These are phyloP conservation scores for Thermothielavioides terrestris DNA, from an alignment of 495 filamentous ascomycete genomes.

Conservation along the genomic window DNA sequence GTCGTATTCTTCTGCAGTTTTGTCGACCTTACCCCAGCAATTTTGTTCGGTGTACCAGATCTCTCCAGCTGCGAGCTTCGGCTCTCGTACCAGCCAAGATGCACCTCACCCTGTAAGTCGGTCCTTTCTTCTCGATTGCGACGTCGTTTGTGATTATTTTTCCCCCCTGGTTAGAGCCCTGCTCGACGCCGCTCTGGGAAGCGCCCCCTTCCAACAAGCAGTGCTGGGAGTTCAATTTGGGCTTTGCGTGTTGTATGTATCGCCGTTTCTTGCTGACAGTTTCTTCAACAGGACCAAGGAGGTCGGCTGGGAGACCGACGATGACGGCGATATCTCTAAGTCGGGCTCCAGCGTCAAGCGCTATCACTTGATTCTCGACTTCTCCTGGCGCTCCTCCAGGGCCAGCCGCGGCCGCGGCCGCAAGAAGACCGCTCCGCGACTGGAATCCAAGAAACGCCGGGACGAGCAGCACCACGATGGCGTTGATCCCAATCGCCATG, in stretches of 20 bases:
- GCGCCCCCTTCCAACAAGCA: too few species aligned
- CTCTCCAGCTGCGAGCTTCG: background rate
- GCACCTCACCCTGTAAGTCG: slow-evolving; percentile 6
- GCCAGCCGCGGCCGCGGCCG: too few species aligned
- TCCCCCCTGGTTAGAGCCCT: too few species aligned
- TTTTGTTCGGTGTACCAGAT: background rate
- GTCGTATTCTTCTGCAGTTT: background rate
- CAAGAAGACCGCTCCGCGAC: too few species aligned
- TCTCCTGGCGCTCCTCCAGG: background rate
- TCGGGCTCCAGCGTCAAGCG: background rate
- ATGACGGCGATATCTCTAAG: background rate
- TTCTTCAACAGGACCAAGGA: background rate
- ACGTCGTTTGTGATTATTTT: too few species aligned
- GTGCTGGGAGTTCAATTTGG: background rate
- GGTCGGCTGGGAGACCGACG: slow-evolving; percentile 1
- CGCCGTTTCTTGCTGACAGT: background rate
- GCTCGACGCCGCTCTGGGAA: too few species aligned
- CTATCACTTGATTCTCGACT: slow-evolving; percentile 2
- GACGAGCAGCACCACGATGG: background rate
- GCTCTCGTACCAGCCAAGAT: background rate
- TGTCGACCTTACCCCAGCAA: background rate
- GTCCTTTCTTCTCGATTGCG: background rate
- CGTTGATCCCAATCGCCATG: background rate
- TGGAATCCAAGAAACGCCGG: too few species aligned
- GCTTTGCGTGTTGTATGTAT: background rate